phyloP scores from a whole-genome alignment of 441 rosid species.

The Cnidoscolus chayamansa region DNA sequence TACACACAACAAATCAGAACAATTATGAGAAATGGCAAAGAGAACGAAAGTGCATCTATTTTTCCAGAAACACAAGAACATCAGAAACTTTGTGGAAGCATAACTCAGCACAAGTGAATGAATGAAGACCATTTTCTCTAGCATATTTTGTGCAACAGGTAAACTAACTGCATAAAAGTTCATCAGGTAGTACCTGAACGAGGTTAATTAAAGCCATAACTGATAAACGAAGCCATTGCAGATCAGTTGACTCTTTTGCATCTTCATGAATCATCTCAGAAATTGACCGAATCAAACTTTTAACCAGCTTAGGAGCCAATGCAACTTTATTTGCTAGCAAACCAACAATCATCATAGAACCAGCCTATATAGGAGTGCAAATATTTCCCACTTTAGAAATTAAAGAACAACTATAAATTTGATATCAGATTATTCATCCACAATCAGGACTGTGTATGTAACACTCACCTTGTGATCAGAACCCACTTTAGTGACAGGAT shows the following conservation, averaged over 20 bases:
- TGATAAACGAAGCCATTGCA: constrained; percentile 66
- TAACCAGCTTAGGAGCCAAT: constrained; percentile 70
- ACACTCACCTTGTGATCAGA: constrained; percentile 78
- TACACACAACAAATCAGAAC: constrained; percentile 7
- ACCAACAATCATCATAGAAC: constrained; percentile 86
- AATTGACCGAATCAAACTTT: constrained; percentile 68
- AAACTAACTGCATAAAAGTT: neutral
- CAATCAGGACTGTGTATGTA: constrained; percentile 1
- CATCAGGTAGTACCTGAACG: constrained; percentile 62
- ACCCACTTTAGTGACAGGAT: constrained; percentile 50
- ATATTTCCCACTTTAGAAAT: constrained; percentile 15
- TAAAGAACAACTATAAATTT: neutral
- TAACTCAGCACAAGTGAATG: constrained; percentile 5
- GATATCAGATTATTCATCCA: constrained; percentile 2
- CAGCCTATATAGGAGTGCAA: constrained; percentile 53
- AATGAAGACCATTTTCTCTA: neutral
- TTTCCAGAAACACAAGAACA: neutral
- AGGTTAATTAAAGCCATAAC: constrained; percentile 71
- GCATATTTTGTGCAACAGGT: neutral
- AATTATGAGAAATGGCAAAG: constrained; percentile 3
- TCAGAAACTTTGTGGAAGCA: neutral
- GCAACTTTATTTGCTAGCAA: constrained; percentile 68
- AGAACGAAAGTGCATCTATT: constrained; percentile 4
- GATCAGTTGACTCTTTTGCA: constrained; percentile 62
- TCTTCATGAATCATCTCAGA: constrained; percentile 64